A percentile compares a stretch with the other conserved stretches of the same genome.
These are phyloP conservation scores for Boletus sp. DNA, from an alignment of 768 basidiomycete genomes.

Conservation along the genomic window DNA sequence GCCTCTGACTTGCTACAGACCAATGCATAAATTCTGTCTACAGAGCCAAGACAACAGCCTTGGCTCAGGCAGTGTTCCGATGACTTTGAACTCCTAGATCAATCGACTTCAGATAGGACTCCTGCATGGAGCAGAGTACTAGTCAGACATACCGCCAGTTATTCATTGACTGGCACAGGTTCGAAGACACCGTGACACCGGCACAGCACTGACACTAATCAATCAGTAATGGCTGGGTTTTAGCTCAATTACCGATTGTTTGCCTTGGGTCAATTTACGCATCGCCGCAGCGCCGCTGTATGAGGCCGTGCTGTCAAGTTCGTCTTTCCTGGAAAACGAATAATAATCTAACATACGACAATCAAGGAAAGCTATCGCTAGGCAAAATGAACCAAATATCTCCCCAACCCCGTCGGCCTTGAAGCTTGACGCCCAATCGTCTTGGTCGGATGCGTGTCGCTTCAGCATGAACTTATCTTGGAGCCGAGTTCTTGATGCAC, in stretches of 20 bases:
- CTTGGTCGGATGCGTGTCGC: neutral
- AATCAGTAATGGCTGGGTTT: too few species aligned
- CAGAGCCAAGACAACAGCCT: neutral
- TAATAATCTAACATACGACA: neutral
- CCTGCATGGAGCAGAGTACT: neutral
- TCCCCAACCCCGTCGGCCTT: too few species aligned
- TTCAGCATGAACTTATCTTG: neutral
- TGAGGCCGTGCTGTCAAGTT: too few species aligned
- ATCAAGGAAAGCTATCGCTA: neutral
- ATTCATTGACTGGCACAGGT: neutral
- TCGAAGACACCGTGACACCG: neutral
- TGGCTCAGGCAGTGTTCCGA: neutral
- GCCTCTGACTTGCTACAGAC: neutral
- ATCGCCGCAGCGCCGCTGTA: too few species aligned
- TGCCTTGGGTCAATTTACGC: too few species aligned
- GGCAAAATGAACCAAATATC: neutral
- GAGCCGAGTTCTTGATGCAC: conserved; percentile 14
- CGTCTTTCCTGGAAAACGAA: neutral
- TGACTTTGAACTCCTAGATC: neutral
- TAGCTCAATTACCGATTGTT: neutral
- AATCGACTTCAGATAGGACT: neutral
- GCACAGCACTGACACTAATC: too few species aligned
- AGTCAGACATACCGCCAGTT: neutral
- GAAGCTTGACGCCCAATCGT: neutral
- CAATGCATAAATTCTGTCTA: neutral